Base-by-base conservation (phyloP, 768 basidiomycete species). In the Suillus lakei region DNA sequence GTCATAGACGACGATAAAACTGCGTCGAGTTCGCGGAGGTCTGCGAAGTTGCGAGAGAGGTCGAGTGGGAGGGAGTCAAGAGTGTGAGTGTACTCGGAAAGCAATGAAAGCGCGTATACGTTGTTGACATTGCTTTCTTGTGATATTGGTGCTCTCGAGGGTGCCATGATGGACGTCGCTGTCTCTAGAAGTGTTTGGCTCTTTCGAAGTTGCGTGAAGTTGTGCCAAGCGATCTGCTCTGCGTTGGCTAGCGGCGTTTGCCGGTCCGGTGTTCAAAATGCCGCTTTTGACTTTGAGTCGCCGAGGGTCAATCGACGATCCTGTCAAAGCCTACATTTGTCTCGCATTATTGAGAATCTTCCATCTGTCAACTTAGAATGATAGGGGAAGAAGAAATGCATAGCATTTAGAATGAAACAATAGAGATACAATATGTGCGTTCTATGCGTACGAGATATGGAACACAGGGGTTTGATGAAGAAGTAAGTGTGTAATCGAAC, bases 11-110 rank as follows among this genome's bases (percentile, higher is more conserved):
- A 83, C 70, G 95, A 96, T 70, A 99, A 87, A 65, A 99, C 98
- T 64, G 97, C 98, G 78, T 99, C 98, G 79, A 99, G 92, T 80
- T 99, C 98, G 68, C 96, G 93, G 62, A 99, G 88, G 84, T 99
- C 98, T 13, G 92, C 93, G 77, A 98, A 93, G 78, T 89, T 91
- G 77, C 94, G 90, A 15, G 97, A 97, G 78, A 99, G 89, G 79
- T 98, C 95, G 68, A 92, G 85, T 65, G 97, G 97, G 63, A 99
- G 87, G 26, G 95, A 86, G 81, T 98, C 96, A 77, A 99, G 91
- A 32, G 91, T 90, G 78, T 99, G 95, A 18, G 89, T 90, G 81
- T 94, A 95, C 76, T 96, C 93, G 64, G 86, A 83, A 71, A 95
- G 87, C 65, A 93, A 83, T 48, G 86, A 75, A 67, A 93, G 86